Base-by-base conservation (phyloP, 2,329 filamentous ascomycete genomes). In the Aspergillus unguis region DNA sequence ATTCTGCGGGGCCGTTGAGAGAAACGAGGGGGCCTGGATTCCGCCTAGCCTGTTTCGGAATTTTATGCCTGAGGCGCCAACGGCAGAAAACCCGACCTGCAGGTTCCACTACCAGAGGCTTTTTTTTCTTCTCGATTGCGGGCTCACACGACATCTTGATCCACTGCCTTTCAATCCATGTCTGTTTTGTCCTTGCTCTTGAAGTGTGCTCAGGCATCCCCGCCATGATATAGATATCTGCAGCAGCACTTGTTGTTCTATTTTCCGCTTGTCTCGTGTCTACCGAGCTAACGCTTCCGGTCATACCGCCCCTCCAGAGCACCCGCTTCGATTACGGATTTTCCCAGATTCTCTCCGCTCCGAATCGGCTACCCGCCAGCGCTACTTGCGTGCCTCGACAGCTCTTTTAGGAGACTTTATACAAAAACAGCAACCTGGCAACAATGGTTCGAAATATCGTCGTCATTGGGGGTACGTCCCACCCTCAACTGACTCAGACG, bases 361-460 rank as follows among this genome's bases (percentile, higher is more conserved):
- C 57, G 53, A 51, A 59, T 46, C 56, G 54, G 44, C 42, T 55
- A 44, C 50, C 49, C 40, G 45, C 45, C 48, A 52, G 35, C n/a
- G 45, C 29, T 58, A 40, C 51, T 56, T 43, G 53, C 60, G 27
- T 52, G 48, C 55, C 51, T 37, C 42, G 41, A 5, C 50, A 52
- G 44, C 48, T 38, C 55, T 59, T 49, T 55, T 37, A 56, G 58
- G 42, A 29, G 50, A 35, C 43, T 43, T 55, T 44, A 32, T 45
- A 48, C 17, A 17, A 49, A 26, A 50, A 41, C 50, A 45, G 54
- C 48, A 35, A 55, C 23, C 48, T 54, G 48, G 50, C 56, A 57
- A 69, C 46, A 2, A 96, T 96, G 91, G 92, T 96, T 62, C 87
- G 92, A 72, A 96, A 96, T 73, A 90, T 99, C 61, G 90, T 96